Evolutionary conservation across 768 basidiomycete species (phyloP).

Genomic region (Kwoniella heveanensis): DNA sequence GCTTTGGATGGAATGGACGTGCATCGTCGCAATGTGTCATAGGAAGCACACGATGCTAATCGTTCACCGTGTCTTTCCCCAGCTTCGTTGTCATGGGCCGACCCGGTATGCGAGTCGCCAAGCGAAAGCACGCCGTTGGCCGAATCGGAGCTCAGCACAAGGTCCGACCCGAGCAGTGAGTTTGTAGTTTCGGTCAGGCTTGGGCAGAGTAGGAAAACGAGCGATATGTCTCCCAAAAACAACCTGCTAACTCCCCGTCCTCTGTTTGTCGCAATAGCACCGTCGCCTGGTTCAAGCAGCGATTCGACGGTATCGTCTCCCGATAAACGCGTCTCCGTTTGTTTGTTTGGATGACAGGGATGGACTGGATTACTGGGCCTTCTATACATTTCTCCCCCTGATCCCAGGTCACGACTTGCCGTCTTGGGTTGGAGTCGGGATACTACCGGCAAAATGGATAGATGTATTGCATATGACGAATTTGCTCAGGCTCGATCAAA

Average conservation of each 20-base stretch:
- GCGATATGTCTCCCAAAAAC: too few species aligned
- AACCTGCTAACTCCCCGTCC: too few species aligned
- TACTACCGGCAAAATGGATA: background rate
- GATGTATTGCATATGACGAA: constrained; percentile 1
- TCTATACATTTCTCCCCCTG: too few species aligned
- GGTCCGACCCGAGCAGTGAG: constrained; percentile 84
- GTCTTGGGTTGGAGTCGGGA: too few species aligned
- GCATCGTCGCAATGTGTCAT: too few species aligned
- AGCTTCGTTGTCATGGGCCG: constrained; percentile 79
- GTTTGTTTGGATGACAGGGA: background rate
- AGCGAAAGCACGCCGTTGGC: constrained; percentile 84
- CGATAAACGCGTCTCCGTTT: constrained; percentile 25
- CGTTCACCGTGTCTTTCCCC: too few species aligned
- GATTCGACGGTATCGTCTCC: constrained; percentile 92
- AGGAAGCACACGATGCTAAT: too few species aligned
- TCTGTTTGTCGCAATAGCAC: constrained; percentile 57
- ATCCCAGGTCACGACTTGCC: too few species aligned
- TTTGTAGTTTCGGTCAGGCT: background rate
- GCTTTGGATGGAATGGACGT: too few species aligned
- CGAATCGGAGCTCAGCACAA: constrained; percentile 84
- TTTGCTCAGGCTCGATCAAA: too few species aligned
- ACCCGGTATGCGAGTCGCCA: constrained; percentile 86
- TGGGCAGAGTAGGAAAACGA: too few species aligned
- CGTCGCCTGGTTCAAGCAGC: constrained; percentile 98
- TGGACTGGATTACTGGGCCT: background rate